A percentile compares a stretch with the other conserved stretches of the same genome.
These are phyloP conservation scores for Aspergillus aculeatus DNA, from an alignment of 2,329 filamentous ascomycete genomes.

Conservation along the genomic window DNA sequence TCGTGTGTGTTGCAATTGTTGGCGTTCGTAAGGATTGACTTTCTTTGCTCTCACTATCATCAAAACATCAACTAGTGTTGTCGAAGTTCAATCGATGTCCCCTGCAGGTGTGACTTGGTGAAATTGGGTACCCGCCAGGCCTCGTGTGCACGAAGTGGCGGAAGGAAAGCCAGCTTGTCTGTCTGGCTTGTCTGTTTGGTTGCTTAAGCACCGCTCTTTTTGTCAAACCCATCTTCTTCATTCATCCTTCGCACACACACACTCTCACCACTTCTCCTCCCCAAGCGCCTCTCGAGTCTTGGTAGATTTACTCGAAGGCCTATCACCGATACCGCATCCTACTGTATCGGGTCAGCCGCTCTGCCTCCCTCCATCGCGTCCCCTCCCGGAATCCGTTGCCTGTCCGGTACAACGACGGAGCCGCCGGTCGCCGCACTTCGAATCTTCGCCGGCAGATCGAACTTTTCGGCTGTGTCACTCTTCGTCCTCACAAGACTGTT, in stretches of 20 bases:
- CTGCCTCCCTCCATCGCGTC: background rate
- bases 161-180: conserved; percentile 5
- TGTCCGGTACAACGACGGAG: conserved; percentile 12
- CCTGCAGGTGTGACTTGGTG: conserved; percentile 19
- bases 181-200: conserved; percentile 2
- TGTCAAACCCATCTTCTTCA: background rate
- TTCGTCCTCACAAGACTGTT: background rate
- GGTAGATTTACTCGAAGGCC: background rate
- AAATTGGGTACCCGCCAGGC: conserved; percentile 20
- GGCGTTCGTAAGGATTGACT: conserved; percentile 6
- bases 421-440: conserved; percentile 8
- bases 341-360: conserved; percentile 1
- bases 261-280: background rate
- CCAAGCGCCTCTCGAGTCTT: background rate
- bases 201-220: conserved; percentile 1
- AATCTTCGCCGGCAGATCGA: conserved; percentile 2
- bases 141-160: conserved; percentile 8
- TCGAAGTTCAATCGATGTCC: conserved; percentile 4
- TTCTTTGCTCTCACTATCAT: background rate
- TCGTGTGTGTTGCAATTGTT: background rate
- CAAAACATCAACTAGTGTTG: background rate
- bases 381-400: conserved; percentile 6
- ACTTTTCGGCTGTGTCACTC: background rate
- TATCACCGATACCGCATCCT: background rate
- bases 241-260: background rate